Conservation (phyloP, 768 basidiomycete species). For the Lentinula boryana region DNA sequence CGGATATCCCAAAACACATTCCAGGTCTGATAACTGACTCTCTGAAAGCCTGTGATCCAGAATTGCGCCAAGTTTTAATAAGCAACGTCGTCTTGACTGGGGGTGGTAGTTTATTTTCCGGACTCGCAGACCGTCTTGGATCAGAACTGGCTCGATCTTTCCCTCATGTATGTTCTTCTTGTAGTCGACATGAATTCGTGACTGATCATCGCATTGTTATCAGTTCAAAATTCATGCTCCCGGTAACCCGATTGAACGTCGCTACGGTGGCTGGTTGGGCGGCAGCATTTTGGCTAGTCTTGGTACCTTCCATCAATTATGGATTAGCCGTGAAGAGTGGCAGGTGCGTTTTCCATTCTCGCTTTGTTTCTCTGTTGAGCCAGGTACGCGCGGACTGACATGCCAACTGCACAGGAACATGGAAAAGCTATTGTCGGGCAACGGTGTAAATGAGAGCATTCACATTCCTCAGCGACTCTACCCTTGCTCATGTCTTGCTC, state of each 20-base stretch:
- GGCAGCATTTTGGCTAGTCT: slow-evolving; percentile 92
- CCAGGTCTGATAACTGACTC: slow-evolving; percentile 72
- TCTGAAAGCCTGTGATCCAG: slow-evolving; percentile 82
- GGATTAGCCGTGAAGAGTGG: slow-evolving; percentile 94
- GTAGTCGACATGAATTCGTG: neutral
- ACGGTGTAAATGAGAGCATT: slow-evolving; percentile 60
- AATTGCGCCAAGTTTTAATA: slow-evolving; percentile 84
- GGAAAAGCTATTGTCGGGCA: slow-evolving; percentile 80
- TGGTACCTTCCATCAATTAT: slow-evolving; percentile 96
- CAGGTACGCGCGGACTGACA: neutral
- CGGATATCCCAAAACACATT: slow-evolving; percentile 69
- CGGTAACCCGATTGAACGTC: slow-evolving; percentile 83
- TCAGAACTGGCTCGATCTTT: slow-evolving; percentile 71
- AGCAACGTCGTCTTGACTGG: slow-evolving; percentile 96
- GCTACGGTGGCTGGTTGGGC: slow-evolving; percentile 93
- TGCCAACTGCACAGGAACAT: slow-evolving; percentile 50
- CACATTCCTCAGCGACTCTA: neutral
- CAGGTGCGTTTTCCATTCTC: slow-evolving; percentile 45
- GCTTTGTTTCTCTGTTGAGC: neutral
- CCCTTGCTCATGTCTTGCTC: too few species aligned
- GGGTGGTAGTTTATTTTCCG: slow-evolving; percentile 82
- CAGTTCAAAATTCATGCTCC: slow-evolving; percentile 91
- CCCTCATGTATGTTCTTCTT: slow-evolving; percentile 58
- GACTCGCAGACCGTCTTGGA: slow-evolving; percentile 78
- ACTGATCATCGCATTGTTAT: neutral